Evolutionary conservation across 139 green algal genomes (phyloP), one percentile per base, ranked within the genome.

Genomic region (Tetraselmis striata): DNA sequence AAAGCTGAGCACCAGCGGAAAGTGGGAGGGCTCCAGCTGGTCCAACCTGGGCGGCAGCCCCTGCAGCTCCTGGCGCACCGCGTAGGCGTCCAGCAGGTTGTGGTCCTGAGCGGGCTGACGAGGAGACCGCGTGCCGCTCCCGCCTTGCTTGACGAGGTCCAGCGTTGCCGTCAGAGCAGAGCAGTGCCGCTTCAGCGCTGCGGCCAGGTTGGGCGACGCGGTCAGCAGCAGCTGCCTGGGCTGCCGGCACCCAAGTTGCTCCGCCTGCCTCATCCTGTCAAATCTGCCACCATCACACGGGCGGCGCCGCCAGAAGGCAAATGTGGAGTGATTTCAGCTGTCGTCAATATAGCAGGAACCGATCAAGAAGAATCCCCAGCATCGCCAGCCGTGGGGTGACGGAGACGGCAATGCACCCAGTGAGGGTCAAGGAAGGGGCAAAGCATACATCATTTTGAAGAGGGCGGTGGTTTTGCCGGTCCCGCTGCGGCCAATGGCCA

Each of bases 1-100:
- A 75, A 80, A 87, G 18, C 85, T 89, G 18, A 90, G 11, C 29
- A 89, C 80, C 28, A 90, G 82, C 1, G 87, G 87, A 32, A 85
- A 90, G 11, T 29, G 30, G 11, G 31, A 29, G 81, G 77, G 32
- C 18, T n/a, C 25, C n/a, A 83, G 59, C 24, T 23, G 31, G 23
- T 30, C 75, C 32, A 81, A 28, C 28, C 76, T 77, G 30, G 79
- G 22, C 28, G 76, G 80, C 30, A 84, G 32, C 1, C 31, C 67
- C 30, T 32, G 75, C 1, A 83, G 31, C 74, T 77, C 23, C 29
- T 77, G 27, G 2, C 67, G 67, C 28, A 58, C 76, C 25, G n/a
- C 76, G 67, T 81, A 76, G 32, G 77, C 82, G 79, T 79, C 82
- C 77, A 84, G 31, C 76, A 77, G 31, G 23, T 58, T 31, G 30